These are phyloP conservation scores for Brasilioporus rufonigricans DNA, from an alignment of 768 basidiomycete genomes.

Conservation along the genomic window DNA sequence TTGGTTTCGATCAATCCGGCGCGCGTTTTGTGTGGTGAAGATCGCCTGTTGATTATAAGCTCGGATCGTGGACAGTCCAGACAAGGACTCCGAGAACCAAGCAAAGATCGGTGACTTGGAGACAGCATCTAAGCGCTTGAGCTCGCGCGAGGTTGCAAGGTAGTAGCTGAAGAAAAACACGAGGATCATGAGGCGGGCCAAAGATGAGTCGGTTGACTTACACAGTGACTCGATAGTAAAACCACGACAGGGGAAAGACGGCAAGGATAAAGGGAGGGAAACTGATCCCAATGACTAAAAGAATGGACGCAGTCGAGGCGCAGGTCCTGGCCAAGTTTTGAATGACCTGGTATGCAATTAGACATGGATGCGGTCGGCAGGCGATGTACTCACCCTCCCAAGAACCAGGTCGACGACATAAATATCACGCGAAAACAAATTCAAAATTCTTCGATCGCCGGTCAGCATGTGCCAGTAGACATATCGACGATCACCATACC, in stretches of 20 bases:
- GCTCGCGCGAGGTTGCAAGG: conserved; percentile 79
- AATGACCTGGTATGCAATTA: conserved; percentile 43
- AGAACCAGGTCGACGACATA: conserved; percentile 86
- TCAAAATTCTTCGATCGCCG: conserved; percentile 59
- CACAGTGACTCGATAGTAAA: conserved; percentile 81
- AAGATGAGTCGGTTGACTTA: conserved; percentile 34
- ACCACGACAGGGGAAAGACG: conserved; percentile 70
- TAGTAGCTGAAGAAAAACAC: conserved; percentile 63
- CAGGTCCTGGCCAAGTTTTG: conserved; percentile 67
- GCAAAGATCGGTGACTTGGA: conserved; percentile 91
- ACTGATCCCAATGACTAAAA: conserved; percentile 73
- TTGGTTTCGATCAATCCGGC: conserved; percentile 82
- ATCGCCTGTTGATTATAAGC: conserved; percentile 70
- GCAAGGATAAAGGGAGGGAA: conserved; percentile 82
- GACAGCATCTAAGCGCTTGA: conserved; percentile 86
- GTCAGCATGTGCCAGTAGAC: not conserved
- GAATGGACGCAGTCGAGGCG: conserved; percentile 55
- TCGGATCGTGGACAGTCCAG: conserved; percentile 79
- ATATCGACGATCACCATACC: conserved; percentile 41
- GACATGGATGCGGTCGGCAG: not conserved
- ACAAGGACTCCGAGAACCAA: conserved; percentile 77
- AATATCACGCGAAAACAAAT: conserved; percentile 87
- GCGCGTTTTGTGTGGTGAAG: conserved; percentile 67
- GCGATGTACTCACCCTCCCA: conserved; percentile 44
- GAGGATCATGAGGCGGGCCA: not conserved